Evolutionary conservation across 2,329 filamentous ascomycete genomes (phyloP), one percentile per base, ranked within the genome.

Genomic region (Monosporascus cannonballus): DNA sequence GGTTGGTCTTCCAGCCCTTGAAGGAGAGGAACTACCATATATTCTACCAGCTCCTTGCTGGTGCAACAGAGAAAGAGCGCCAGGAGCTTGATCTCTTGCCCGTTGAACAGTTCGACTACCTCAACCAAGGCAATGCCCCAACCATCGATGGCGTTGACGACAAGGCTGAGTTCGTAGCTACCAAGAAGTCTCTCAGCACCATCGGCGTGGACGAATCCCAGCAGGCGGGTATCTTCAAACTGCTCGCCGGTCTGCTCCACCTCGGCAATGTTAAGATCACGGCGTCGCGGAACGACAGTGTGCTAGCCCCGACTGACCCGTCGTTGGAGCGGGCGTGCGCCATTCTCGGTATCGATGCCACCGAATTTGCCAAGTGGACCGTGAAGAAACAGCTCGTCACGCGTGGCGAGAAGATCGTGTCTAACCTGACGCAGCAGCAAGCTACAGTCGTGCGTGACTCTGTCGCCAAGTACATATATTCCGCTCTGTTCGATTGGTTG

Each of bases 21-120:
- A 97, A 96, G 75, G 94, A 99, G 76, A 84, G 94, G 61, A 99
- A 99, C 71, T 99, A 99, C 74, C 94, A 99, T 72, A 93, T 99
- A 64, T 99, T 99, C 75, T 99, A 99, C 72, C 94, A 99, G 71
- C 81, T 99, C 49, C 86, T 96, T 46, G 91, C 92, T 48, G 94
- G 95, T 68, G 89, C 92, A n/a, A 85, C 89, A 2, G 89, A 96
- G 34, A 79, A 83, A 57, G 87, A 96, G 72, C 86, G 85, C 48
- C 81, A 93, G 67, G 86, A 93, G 61, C 80, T 96, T 54, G 83
- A 85, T 44, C 75, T 99, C 56, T 74, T 91, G 45, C 83, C 91
- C 0, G 83, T 95, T 46, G 92, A 97, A 66, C 86, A 96, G 63
- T 99, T 94, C 63, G 90, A 95, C 66, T 99, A 96, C 70, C 78